A percentile compares a stretch with the other conserved stretches of the same genome.
Conservation (phyloP, 305 asterid species). For the Fraxinus nigra region DNA sequence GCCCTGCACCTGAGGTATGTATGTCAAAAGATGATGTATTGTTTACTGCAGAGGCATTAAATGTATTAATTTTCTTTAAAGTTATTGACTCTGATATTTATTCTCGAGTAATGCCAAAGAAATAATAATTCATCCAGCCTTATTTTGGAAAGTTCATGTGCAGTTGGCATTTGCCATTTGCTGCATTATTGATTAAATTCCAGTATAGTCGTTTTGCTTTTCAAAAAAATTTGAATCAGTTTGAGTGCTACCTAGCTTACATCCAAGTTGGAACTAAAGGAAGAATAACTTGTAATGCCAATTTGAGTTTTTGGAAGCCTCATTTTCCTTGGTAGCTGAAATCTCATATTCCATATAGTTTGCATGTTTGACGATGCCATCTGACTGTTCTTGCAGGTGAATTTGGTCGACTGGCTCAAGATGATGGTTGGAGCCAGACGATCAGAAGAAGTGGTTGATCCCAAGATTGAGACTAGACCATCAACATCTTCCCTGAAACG, state of each 20-base stretch:
- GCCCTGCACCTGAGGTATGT: constrained; percentile 56
- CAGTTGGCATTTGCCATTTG: not conserved
- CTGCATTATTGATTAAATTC: not conserved
- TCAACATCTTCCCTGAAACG: constrained; percentile 66
- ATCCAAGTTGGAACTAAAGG: not conserved
- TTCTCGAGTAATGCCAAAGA: not conserved
- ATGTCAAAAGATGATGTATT: not conserved
- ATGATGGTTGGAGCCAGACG: constrained; percentile 71
- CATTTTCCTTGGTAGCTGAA: not conserved
- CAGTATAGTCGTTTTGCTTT: not conserved
- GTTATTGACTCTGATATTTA: not conserved
- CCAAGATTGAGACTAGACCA: constrained; percentile 55
- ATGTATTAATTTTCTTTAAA: not conserved
- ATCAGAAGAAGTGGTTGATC: constrained; percentile 67
- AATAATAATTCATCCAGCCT: not conserved
- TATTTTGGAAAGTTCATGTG: not conserved
- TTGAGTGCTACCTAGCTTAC: not conserved
- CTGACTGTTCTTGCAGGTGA: constrained; percentile 40
- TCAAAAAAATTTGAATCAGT: not conserved
- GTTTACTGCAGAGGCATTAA: not conserved
- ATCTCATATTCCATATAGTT: not conserved
- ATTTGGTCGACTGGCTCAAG: constrained; percentile 82
- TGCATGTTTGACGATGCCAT: not conserved
- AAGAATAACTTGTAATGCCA: not conserved
- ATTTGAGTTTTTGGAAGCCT: not conserved